These are phyloP conservation scores for Russula dissimulans DNA, from an alignment of 768 basidiomycete genomes.

Conservation along the genomic window DNA sequence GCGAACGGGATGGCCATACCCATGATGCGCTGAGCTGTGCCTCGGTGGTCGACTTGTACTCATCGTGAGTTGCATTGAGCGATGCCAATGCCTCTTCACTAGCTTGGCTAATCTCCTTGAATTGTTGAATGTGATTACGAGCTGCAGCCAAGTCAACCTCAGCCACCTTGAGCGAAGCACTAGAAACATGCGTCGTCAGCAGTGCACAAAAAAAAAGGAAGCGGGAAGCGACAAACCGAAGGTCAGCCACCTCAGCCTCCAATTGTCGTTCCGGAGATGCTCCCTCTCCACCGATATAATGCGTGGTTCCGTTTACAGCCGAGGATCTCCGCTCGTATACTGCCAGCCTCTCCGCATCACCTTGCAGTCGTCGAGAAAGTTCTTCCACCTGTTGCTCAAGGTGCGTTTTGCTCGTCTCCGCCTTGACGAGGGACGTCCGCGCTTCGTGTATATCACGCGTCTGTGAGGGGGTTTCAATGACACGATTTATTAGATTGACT, in stretches of 20 bases:
- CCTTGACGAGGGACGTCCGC: constrained; percentile 59
- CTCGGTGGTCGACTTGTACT: constrained; percentile 68
- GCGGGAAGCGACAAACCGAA: constrained; percentile 43
- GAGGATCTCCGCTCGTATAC: constrained; percentile 69
- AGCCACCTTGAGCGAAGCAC: constrained; percentile 65
- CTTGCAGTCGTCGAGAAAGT: constrained; percentile 54
- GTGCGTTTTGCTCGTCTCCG: constrained; percentile 72
- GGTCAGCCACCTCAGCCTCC: constrained; percentile 75
- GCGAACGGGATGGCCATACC: constrained; percentile 34
- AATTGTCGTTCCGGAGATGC: constrained; percentile 68
- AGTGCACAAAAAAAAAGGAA: not conserved
- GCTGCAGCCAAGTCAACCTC: constrained; percentile 70
- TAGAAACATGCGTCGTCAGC: constrained; percentile 23
- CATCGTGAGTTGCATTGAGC: constrained; percentile 65
- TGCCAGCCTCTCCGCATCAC: constrained; percentile 74
- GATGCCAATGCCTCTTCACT: constrained; percentile 68
- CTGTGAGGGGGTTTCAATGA: constrained; percentile 30
- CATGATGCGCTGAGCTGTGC: constrained; percentile 57
- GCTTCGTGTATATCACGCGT: constrained; percentile 54
- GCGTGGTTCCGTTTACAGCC: constrained; percentile 24
- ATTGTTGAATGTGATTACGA: constrained; percentile 68
- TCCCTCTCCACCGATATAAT: constrained; percentile 33
- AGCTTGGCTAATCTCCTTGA: constrained; percentile 76
- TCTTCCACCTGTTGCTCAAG: constrained; percentile 64
- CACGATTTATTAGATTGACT: not conserved